Evolutionary conservation across 2,329 filamentous ascomycete species (phyloP).

Genomic region (Mycosphaerella sp.): DNA sequence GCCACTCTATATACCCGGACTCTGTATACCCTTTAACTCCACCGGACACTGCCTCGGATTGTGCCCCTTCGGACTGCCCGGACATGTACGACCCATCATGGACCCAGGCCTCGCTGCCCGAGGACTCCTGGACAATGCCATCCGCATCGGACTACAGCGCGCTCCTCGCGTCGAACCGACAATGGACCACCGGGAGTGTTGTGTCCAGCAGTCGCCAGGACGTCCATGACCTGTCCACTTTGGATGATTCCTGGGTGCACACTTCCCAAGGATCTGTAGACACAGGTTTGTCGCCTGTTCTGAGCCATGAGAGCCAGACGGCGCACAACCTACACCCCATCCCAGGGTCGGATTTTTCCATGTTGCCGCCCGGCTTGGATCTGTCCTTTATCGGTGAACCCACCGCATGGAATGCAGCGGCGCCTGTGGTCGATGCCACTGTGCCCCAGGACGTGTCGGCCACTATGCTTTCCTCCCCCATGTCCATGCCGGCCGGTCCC

Average conservation of each 20-base stretch:
- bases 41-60: slow-evolving; percentile 30
- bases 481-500: slow-evolving; percentile 3
- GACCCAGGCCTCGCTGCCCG: slow-evolving; percentile 25
- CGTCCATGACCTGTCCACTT: slow-evolving; percentile 18
- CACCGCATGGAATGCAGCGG: slow-evolving; percentile 18
- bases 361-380: slow-evolving; percentile 28
- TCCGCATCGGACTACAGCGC: slow-evolving; percentile 24
- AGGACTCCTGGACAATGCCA: slow-evolving; percentile 25
- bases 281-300: slow-evolving; percentile 31
- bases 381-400: slow-evolving; percentile 26
- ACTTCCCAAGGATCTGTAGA: slow-evolving; percentile 30
- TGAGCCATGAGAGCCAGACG: slow-evolving; percentile 34
- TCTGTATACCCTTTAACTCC: slow-evolving; percentile 25
- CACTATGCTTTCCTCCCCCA: slow-evolving; percentile 11
- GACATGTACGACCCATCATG: slow-evolving; percentile 27
- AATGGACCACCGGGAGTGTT: slow-evolving; percentile 19
- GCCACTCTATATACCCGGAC: slow-evolving; percentile 25
- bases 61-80: slow-evolving; percentile 25
- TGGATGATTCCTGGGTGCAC: slow-evolving; percentile 23
- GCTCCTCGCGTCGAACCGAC: slow-evolving; percentile 20
- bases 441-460: slow-evolving; percentile 12
- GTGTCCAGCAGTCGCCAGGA: slow-evolving; percentile 18
- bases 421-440: slow-evolving; percentile 14
- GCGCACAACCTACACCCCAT: slow-evolving; percentile 28
- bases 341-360: slow-evolving; percentile 26